Percentiles rank a stretch among this genome's conserved stretches.
Evolutionary conservation across 2,329 filamentous ascomycete genomes (phyloP).

Genomic region (Cercospora sp.): DNA sequence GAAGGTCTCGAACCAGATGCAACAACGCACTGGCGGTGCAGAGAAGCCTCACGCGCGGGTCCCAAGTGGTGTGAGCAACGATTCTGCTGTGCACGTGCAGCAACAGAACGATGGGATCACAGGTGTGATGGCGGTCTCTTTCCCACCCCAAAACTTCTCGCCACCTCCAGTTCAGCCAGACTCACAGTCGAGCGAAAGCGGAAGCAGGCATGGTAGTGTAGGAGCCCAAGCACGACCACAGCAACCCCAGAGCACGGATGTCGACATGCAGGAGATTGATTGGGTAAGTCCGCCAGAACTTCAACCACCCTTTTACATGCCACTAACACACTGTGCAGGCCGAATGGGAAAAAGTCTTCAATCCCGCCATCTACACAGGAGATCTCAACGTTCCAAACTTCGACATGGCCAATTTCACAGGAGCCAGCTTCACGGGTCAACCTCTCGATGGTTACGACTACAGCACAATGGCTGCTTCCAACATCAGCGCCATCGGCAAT

Average conservation of each 20-base stretch:
- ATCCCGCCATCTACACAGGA: conserved; percentile 39
- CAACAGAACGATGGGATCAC: conserved; percentile 14
- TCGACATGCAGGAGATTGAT: conserved; percentile 58
- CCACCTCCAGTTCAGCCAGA: conserved; percentile 26
- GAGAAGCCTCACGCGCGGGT: neutral
- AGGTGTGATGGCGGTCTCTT: conserved; percentile 1
- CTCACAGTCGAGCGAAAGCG: conserved; percentile 27
- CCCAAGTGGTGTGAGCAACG: neutral
- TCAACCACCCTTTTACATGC: too few species aligned
- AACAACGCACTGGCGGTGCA: conserved; percentile 30
- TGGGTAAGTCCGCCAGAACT: conserved; percentile 56
- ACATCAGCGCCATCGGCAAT: conserved; percentile 15
- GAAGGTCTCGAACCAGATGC: conserved; percentile 36
- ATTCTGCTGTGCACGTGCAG: conserved; percentile 24
- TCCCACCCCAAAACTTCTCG: conserved; percentile 32
- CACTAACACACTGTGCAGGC: conserved; percentile 37
- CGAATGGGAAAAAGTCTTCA: conserved; percentile 51
- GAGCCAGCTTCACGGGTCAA: conserved; percentile 15
- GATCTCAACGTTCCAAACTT: conserved; percentile 40
- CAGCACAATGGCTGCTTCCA: conserved; percentile 18
- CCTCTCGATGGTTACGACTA: conserved; percentile 14
- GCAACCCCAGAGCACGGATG: conserved; percentile 20
- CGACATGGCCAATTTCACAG: conserved; percentile 39
- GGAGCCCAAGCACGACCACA: conserved; percentile 13
- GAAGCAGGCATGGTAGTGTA: conserved; percentile 28